Conservation (phyloP, 495 filamentous ascomycete species). For the Neurospora intermedia region DNA sequence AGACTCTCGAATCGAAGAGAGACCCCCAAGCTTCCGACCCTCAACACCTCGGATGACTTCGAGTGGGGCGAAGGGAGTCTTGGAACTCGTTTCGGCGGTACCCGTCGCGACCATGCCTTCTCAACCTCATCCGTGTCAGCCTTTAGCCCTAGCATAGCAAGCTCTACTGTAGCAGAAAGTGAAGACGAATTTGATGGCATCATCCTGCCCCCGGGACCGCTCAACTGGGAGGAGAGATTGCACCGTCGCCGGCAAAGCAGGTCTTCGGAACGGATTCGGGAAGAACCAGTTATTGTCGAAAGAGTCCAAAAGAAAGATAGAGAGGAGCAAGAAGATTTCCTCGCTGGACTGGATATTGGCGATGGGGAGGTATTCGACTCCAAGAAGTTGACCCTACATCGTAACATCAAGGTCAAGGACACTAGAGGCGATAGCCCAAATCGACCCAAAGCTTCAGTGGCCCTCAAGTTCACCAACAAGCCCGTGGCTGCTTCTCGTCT, state of each 20-base stretch:
- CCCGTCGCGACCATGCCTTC: slow-evolving; percentile 53
- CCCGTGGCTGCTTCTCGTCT: slow-evolving; percentile 36
- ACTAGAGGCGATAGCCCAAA: slow-evolving; percentile 52
- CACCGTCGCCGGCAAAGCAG: slow-evolving; percentile 53
- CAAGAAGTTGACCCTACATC: slow-evolving; percentile 75
- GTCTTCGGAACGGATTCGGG: slow-evolving; percentile 30
- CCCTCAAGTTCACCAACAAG: slow-evolving; percentile 84
- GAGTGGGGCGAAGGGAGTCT: slow-evolving; percentile 92
- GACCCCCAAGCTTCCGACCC: slow-evolving; percentile 43
- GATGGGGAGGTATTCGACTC: slow-evolving; percentile 70
- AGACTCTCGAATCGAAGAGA: slow-evolving; percentile 50
- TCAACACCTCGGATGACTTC: slow-evolving; percentile 60
- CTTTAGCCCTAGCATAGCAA: slow-evolving; percentile 82
- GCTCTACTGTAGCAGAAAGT: slow-evolving; percentile 83
- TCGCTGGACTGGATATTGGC: slow-evolving; percentile 80
- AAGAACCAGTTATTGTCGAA: slow-evolving; percentile 17
- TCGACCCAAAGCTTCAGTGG: slow-evolving; percentile 63
- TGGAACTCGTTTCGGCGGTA: slow-evolving; percentile 79
- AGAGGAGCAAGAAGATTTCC: slow-evolving; percentile 66
- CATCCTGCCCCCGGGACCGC: slow-evolving; percentile 66
- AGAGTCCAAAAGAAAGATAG: slow-evolving; percentile 13
- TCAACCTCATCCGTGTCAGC: slow-evolving; percentile 79
- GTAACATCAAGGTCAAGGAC: slow-evolving; percentile 80
- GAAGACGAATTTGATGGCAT: slow-evolving; percentile 90
- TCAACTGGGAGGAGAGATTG: slow-evolving; percentile 69